Evolutionary conservation across 1,284 basidiomycete genomes (phyloP), one percentile per base, ranked within the genome.

Genomic region (Papiliotrema nemorosa): DNA sequence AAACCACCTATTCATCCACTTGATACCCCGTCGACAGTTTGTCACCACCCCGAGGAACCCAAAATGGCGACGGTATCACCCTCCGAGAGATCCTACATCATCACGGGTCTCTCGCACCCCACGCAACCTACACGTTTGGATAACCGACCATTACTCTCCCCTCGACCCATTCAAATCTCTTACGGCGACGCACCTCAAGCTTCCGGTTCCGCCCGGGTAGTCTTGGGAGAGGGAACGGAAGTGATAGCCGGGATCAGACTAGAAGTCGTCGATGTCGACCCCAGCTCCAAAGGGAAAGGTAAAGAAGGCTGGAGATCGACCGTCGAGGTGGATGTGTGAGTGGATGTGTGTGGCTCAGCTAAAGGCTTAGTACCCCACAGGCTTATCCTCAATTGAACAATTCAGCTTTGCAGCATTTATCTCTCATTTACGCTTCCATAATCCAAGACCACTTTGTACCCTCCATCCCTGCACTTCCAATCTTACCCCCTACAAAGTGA

Each of bases 291-390:
- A 38, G 50, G 38, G 48, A 56, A 36, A 35, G 50, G 29, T 29
- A 53, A 33, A 59, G 62, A 57, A 26, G 57, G 52, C 14, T 71
- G 70, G 65, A 62, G 65, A 37, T 52, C 63, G 10, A 67, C 57
- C 41, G 67, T 75, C 21, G 70, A 72, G 33, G 72, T 75, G 18
- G 74, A 75, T 52, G 63, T 74, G 73, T 75, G 54, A 61, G 73
- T 31, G 24, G 20, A 18, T 9, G 35, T n/a, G 14, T 20, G 6
- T 9, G 18, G 35, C 12, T 20, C 9, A 37, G 10, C 35, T 7
- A 20, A n/a, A 14, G 31, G 18, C 52, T 47, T 46, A 73, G 71
- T 10, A 72, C 71, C 36, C 73, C 72, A 2, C 73, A 74, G 55
- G 68, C 73, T 1, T 70, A 63, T 45, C 72, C 72, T 2, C 41